Conservation (phyloP, 208 protist species). For the Crithidia bombi region DNA sequence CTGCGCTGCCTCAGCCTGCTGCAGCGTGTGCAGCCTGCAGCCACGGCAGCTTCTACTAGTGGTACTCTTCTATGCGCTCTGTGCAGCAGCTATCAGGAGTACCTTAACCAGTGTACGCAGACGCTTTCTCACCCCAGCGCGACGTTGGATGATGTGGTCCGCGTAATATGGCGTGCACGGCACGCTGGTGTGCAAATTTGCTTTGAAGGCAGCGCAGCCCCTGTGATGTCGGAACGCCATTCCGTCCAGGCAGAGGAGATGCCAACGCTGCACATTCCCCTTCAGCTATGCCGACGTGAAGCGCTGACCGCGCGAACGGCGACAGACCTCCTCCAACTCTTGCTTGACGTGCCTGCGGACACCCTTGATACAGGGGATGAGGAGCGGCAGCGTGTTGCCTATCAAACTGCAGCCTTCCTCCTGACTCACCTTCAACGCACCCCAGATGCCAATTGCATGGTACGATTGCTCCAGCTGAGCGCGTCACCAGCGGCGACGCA, state of each 20-base stretch:
- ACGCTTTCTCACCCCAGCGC: neutral
- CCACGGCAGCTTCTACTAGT: neutral
- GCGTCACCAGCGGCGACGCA: neutral
- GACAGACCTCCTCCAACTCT: slow-evolving; percentile 17
- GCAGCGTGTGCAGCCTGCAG: neutral
- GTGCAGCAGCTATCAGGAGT: slow-evolving; percentile 19
- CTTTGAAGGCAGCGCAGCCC: neutral
- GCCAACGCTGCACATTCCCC: slow-evolving; percentile 8
- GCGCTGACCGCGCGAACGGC: slow-evolving; percentile 2
- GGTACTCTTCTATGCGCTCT: neutral
- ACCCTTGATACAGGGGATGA: neutral
- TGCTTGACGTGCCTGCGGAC: neutral
- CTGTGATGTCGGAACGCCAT: neutral
- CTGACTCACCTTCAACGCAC: slow-evolving; percentile 2
- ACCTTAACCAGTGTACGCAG: neutral
- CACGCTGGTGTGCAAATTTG: slow-evolving; percentile 14
- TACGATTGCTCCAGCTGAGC: slow-evolving; percentile 11
- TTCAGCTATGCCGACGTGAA: neutral
- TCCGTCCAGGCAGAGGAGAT: neutral
- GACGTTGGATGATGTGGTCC: slow-evolving; percentile 1
- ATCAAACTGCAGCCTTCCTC: slow-evolving; percentile 2
- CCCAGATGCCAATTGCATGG: slow-evolving; percentile 3
- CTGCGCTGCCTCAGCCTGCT: slow-evolving; percentile 14
- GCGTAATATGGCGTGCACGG: slow-evolving; percentile 12
- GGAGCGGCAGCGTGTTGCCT: neutral